phyloP scores from a whole-genome alignment of 371 early-diverging fungal species.

The Mucor plumbeus region DNA sequence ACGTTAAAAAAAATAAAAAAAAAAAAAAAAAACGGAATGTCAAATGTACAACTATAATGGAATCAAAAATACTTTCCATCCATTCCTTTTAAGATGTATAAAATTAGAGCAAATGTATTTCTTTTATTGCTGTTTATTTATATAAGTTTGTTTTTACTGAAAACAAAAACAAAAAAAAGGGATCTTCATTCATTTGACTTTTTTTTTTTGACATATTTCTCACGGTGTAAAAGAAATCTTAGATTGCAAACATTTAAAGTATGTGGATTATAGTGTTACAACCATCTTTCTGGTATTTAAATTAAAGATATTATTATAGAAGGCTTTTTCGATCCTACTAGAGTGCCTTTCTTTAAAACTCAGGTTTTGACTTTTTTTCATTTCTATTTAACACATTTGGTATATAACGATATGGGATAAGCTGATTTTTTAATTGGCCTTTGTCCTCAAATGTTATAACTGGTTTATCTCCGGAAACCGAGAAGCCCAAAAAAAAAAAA shows the following conservation, averaged over 20 bases:
- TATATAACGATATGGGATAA: too few relatives aligned
- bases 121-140: neutral
- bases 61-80: neutral
- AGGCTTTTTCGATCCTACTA: neutral
- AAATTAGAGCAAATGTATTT: neutral
- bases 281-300: neutral
- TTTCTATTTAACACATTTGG: too few relatives aligned
- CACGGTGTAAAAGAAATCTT: neutral
- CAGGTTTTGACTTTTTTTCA: too few relatives aligned
- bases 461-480: neutral
- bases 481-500: neutral
- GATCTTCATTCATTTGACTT: neutral
- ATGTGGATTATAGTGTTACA: neutral
- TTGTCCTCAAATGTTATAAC: neutral
- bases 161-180: neutral
- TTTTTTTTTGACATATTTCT: constrained; percentile 3
- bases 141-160: neutral
- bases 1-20: neutral
- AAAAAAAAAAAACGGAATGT: neutral
- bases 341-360: too few relatives aligned
- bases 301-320: neutral
- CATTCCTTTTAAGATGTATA: neutral
- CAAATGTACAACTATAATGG: neutral
- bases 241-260: neutral
- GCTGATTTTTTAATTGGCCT: neutral